These are phyloP conservation scores for Cairneyella variabilis DNA, from an alignment of 495 filamentous ascomycete species.

Conservation along the genomic window DNA sequence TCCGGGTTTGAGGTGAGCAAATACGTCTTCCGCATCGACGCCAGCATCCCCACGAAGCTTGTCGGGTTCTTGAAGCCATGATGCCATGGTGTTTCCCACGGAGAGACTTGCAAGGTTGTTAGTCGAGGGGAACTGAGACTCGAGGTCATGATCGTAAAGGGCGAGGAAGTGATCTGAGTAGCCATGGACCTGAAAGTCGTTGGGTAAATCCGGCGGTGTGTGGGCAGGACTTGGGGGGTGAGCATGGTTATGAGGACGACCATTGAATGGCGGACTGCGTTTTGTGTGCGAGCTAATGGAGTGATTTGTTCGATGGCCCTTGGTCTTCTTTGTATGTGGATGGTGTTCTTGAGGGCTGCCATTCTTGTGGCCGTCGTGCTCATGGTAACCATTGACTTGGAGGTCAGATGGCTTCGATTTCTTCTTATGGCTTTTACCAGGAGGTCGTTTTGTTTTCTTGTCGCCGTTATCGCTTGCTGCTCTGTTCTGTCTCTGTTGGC, in stretches of 20 bases:
- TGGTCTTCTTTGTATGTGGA: slow-evolving; percentile 60
- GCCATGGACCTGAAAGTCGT: slow-evolving; percentile 51
- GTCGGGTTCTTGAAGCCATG: slow-evolving; percentile 67
- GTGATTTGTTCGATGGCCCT: slow-evolving; percentile 69
- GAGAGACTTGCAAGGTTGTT: slow-evolving; percentile 67
- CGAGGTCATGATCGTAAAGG: slow-evolving; percentile 60
- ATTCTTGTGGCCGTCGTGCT: slow-evolving; percentile 33
- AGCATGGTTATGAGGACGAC: slow-evolving; percentile 33
- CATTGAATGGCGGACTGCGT: slow-evolving; percentile 42
- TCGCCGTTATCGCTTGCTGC: slow-evolving; percentile 50
- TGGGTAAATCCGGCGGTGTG: slow-evolving; percentile 51
- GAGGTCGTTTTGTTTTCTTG: slow-evolving; percentile 64
- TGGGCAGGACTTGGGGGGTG: slow-evolving; percentile 52
- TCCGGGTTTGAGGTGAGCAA: slow-evolving; percentile 32
- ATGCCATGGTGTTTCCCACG: slow-evolving; percentile 61
- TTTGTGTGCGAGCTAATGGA: slow-evolving; percentile 63
- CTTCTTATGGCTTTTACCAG: slow-evolving; percentile 71
- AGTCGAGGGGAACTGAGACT: slow-evolving; percentile 38
- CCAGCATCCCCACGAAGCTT: slow-evolving; percentile 42
- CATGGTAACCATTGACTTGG: slow-evolving; percentile 30
- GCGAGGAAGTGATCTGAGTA: slow-evolving; percentile 71
- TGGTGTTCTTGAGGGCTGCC: slow-evolving; percentile 26
- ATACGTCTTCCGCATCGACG: slow-evolving; percentile 43
- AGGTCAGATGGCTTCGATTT: slow-evolving; percentile 53
- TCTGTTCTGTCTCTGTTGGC: slow-evolving; percentile 53